Evolutionary conservation across 2,329 filamentous ascomycete species (phyloP), one percentile per base, ranked within the genome.

Genomic region (Monilinia aucupariae): DNA sequence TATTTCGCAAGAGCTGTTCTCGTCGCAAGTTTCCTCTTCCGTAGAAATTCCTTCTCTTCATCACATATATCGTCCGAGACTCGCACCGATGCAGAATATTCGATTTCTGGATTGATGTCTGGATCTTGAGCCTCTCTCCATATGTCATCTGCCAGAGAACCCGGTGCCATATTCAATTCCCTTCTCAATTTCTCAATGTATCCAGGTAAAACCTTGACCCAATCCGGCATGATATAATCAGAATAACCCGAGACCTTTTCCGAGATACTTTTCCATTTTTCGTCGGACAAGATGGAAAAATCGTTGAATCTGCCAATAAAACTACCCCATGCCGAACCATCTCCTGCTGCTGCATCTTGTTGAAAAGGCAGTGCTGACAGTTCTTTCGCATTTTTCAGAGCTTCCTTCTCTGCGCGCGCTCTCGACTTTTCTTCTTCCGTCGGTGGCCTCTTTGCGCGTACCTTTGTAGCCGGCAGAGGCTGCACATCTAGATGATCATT

Each of bases 121-220:
- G 92, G 85, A 72, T 97, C 90, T 64, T 92, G 89, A 0, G 94
- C 91, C 71, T 97, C 93, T 67, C 82, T 80, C 94, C 94, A 97
- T 64, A 99, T 94, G 69, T 97, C 90, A 72, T 96, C 89, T 15
- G 93, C 91, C 49, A 99, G 78, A 0, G 92, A 96, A 1, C 92
- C 93, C 0, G 91, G 90, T 0, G 88, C 85, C 85, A 94, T 88
- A 41, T 91, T 94, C 20, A 97, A 80, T 76, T 97, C 93, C 27
- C 85, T 84, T 73, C 96, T 92, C 41, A 97, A 82, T 75, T 96
- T 97, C 65, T 84, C 82, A 62, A 96, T 78, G 61, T 90, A 91
- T 3, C 80, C 86, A 0, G 92, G 92, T 22, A 97, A 78, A 49
- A 85, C 74, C 67, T 85, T 88, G 41, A 89, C 86, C 93, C 93